phyloP scores from a whole-genome alignment of 371 early-diverging fungal genomes.

The Apophysomyces elegans region DNA sequence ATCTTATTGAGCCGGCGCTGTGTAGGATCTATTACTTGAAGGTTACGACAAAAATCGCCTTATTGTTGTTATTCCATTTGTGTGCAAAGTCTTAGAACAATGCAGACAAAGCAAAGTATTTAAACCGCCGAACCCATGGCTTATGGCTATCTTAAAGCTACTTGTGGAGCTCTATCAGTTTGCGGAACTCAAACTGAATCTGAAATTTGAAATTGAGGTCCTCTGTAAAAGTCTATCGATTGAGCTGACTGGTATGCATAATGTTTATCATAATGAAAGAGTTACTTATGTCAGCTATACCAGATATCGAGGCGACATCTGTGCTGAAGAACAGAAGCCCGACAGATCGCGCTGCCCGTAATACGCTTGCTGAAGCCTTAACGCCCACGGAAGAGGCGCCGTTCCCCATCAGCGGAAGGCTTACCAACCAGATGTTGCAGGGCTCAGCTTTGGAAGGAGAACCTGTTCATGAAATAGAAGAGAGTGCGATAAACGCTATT shows the following conservation, averaged over 20 bases:
- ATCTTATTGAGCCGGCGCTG: not conserved
- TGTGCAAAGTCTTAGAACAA: slow-evolving; percentile 96
- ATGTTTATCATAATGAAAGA: slow-evolving; percentile 15
- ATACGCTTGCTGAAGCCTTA: slow-evolving; percentile 22
- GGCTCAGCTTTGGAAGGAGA: slow-evolving; percentile 1
- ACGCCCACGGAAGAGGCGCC: slow-evolving; percentile 12
- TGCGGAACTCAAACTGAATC: slow-evolving; percentile 91
- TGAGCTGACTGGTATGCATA: slow-evolving; percentile 63
- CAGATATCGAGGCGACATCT: slow-evolving; percentile 78
- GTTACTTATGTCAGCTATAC: slow-evolving; percentile 13
- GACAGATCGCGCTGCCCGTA: slow-evolving; percentile 46
- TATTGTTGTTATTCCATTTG: slow-evolving; percentile 97
- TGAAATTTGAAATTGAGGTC: slow-evolving; percentile 97
- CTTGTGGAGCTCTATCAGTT: slow-evolving; percentile 91
- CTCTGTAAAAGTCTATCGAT: slow-evolving; percentile 90
- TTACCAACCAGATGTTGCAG: not conserved
- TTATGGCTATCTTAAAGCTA: slow-evolving; percentile 91
- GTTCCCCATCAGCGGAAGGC: slow-evolving; percentile 14
- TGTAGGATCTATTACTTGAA: slow-evolving; percentile 84
- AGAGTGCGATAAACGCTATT: slow-evolving; percentile 31
- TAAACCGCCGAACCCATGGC: slow-evolving; percentile 97
- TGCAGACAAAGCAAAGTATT: slow-evolving; percentile 84
- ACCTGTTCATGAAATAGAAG: slow-evolving; percentile 23
- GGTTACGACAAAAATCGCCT: slow-evolving; percentile 87
- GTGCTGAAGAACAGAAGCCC: slow-evolving; percentile 72